phyloP scores from a whole-genome alignment of 2,329 filamentous ascomycete species.

The Pseudogymnoascus sp. region DNA sequence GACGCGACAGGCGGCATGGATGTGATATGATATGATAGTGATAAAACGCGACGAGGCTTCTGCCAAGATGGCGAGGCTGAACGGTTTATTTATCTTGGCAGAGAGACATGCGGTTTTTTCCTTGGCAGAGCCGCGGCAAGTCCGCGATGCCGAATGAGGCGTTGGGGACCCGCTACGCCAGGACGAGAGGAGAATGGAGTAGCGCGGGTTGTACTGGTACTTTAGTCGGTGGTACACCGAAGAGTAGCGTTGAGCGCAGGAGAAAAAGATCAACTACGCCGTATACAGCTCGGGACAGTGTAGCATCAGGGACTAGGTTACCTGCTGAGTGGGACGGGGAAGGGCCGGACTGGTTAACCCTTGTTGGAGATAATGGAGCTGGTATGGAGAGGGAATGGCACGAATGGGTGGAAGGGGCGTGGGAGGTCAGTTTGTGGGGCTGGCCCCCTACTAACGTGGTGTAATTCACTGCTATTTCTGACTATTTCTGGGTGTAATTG shows the following conservation, averaged over 20 bases:
- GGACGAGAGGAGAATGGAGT: not conserved
- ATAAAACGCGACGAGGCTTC: not conserved
- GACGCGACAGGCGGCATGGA: not conserved
- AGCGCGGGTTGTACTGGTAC: not conserved
- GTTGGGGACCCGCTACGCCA: not conserved
- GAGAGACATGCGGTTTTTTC: not conserved
- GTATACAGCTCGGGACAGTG: not conserved
- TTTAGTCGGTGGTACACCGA: not conserved
- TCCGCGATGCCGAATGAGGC: not conserved
- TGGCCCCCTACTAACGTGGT: not conserved
- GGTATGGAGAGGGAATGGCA: too few species aligned
- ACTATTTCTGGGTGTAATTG: not conserved
- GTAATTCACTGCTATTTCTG: not conserved
- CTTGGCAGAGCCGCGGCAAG: not conserved
- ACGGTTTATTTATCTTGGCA: not conserved
- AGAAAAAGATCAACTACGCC: not conserved
- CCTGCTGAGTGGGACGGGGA: not conserved
- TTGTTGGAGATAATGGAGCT: not conserved
- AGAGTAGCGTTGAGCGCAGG: not conserved
- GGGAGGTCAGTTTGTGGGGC: not conserved
- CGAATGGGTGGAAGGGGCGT: not conserved
- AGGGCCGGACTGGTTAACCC: not conserved
- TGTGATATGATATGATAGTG: not conserved
- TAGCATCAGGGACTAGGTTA: not conserved
- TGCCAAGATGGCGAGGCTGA: not conserved